phyloP scores from a whole-genome alignment of 1,284 basidiomycete species.

The Cryptococcus wingfieldii region DNA sequence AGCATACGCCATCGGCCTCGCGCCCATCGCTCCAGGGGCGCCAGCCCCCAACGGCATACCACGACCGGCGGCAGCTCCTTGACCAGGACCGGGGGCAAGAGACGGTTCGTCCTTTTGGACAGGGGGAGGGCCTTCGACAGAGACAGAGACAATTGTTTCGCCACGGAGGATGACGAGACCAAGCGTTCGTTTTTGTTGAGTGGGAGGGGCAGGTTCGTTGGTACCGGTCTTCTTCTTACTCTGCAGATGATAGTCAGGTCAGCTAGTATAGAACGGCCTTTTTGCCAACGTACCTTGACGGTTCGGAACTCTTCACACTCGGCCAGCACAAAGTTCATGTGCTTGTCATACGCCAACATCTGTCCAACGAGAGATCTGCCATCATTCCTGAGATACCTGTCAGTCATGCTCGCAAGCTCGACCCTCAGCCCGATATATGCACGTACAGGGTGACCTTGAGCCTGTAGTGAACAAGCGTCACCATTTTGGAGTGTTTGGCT shows the following conservation, averaged over 20 bases:
- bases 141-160: conserved; percentile 92
- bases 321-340: conserved; percentile 98
- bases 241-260: conserved; percentile 13
- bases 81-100: conserved; percentile 72
- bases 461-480: conserved; percentile 94
- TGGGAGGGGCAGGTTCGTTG: conserved; percentile 63
- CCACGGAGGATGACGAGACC: conserved; percentile 95
- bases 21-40: conserved; percentile 61
- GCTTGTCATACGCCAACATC: conserved; percentile 98
- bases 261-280: not conserved
- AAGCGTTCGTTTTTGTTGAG: conserved; percentile 93
- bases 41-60: conserved; percentile 95
- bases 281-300: conserved; percentile 52
- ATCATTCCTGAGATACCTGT: conserved; percentile 62
- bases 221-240: conserved; percentile 49
- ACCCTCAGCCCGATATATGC: not conserved
- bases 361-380: conserved; percentile 92
- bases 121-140: conserved; percentile 96
- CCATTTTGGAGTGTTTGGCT: conserved; percentile 97
- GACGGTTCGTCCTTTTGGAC: conserved; percentile 78
- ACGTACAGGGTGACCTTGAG: conserved; percentile 84
- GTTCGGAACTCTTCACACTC: conserved; percentile 95
- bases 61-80: conserved; percentile 90
- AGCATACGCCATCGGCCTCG: conserved; percentile 76
- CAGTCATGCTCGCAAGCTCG: not conserved